Conservation (phyloP, 257 asterid species). For the Knoxia roxburghii region DNA sequence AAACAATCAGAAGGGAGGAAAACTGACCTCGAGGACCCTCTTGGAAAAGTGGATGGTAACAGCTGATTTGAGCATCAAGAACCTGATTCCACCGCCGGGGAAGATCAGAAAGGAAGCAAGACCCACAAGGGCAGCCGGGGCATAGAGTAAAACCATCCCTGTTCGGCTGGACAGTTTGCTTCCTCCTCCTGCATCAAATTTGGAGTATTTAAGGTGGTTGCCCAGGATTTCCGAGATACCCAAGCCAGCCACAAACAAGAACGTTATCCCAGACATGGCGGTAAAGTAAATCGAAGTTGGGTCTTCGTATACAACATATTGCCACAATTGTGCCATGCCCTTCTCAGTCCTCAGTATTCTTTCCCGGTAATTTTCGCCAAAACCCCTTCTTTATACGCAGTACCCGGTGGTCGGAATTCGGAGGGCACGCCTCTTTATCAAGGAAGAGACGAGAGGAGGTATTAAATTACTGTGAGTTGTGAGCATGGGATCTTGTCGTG, state of each 20-base stretch:
- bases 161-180: conserved; percentile 26
- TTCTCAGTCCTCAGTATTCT: no score
- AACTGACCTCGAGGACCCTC: conserved; percentile 63
- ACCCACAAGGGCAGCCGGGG: conserved; percentile 44
- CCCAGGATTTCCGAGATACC: conserved; percentile 51
- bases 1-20: background rate
- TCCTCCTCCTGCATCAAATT: conserved; percentile 26
- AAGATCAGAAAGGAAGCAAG: conserved; percentile 38
- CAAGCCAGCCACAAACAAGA: conserved; percentile 26
- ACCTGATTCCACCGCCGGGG: conserved; percentile 51
- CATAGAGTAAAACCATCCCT: conserved; percentile 46
- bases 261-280: conserved; percentile 30
- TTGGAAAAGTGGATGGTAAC: conserved; percentile 60
- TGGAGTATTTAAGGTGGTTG: conserved; percentile 45
- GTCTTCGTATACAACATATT: conserved; percentile 14
- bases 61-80: conserved; percentile 48
- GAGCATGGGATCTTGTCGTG: background rate
- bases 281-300: conserved; percentile 37
- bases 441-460: no score
- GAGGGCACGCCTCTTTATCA: no score
- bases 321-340: background rate
- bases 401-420: background rate
- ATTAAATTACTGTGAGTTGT: no score
- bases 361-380: background rate
- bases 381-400: background rate